Conservation (phyloP, 2,329 filamentous ascomycete genomes). For the Ceratocystis destructans region DNA sequence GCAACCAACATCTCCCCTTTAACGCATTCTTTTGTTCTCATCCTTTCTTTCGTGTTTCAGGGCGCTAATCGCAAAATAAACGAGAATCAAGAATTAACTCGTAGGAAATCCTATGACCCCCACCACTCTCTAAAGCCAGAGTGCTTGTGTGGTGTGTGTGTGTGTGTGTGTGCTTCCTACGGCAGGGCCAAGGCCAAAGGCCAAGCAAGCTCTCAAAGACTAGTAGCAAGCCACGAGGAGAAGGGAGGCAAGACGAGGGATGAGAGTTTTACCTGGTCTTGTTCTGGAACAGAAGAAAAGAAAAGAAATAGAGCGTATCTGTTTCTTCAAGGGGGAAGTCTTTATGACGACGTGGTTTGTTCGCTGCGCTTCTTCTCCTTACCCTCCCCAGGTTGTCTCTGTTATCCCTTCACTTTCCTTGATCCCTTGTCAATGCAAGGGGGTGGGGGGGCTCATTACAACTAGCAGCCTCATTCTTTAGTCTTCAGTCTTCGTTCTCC, state of each 20-base stretch:
- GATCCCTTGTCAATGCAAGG: background rate
- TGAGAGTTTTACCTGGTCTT: background rate
- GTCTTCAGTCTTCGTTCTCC: too few relatives aligned
- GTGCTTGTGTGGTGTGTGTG: background rate
- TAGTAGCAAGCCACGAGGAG: background rate
- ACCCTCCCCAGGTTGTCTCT: background rate
- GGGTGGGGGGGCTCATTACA: background rate
- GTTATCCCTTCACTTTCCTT: background rate
- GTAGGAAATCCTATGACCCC: background rate
- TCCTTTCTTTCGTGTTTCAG: background rate
- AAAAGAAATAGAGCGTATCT: background rate
- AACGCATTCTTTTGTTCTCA: background rate
- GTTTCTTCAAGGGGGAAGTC: background rate
- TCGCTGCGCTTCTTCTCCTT: background rate
- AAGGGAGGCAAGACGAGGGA: background rate
- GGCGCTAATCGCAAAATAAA: background rate
- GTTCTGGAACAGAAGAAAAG: background rate
- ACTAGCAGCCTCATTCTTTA: background rate
- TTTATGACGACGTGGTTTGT: conserved; percentile 8
- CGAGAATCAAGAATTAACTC: background rate
- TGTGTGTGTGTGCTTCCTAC: background rate
- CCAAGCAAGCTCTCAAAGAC: too few relatives aligned
- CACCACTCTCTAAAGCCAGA: background rate
- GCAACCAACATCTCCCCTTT: background rate
- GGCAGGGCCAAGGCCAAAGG: background rate